phyloP scores from a whole-genome alignment of 164 flowering plant genomes.

The Amborella trichopoda region DNA sequence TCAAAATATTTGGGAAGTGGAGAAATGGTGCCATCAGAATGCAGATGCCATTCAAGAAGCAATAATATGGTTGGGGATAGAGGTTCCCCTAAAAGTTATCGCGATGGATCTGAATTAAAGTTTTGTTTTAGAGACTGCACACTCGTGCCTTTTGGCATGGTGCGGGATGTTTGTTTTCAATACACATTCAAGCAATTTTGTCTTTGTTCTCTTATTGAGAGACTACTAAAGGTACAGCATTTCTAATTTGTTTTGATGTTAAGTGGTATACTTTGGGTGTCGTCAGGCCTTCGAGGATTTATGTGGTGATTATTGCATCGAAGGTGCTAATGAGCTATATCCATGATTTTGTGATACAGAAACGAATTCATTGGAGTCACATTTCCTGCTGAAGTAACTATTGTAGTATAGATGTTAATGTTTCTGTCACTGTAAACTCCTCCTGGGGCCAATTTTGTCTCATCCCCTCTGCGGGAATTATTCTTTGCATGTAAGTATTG shows the following conservation, averaged over 20 bases:
- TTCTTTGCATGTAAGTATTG: too few relatives aligned
- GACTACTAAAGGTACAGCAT: slow-evolving; percentile 32
- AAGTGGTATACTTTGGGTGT: neutral
- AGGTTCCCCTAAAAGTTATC: slow-evolving; percentile 11
- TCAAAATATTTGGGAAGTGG: slow-evolving; percentile 18
- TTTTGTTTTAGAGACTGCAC: slow-evolving; percentile 60
- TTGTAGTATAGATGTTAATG: too few relatives aligned
- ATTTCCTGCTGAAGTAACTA: too few relatives aligned
- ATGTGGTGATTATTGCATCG: too few relatives aligned
- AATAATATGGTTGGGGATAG: slow-evolving; percentile 3
- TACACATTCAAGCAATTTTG: slow-evolving; percentile 66
- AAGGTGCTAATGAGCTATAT: too few relatives aligned
- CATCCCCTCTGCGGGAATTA: too few relatives aligned
- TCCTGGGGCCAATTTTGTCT: too few relatives aligned
- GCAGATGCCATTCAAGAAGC: slow-evolving; percentile 34
- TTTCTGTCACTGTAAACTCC: too few relatives aligned
- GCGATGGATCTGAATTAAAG: slow-evolving; percentile 14
- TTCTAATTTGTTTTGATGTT: too few relatives aligned
- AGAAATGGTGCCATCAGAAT: slow-evolving; percentile 23
- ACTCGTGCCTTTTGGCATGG: slow-evolving; percentile 31
- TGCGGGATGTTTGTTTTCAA: slow-evolving; percentile 35
- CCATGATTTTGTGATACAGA: too few relatives aligned
- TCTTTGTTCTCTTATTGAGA: slow-evolving; percentile 60
- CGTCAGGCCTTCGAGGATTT: neutral
- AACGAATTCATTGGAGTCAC: too few relatives aligned